Conservation (phyloP, 2,329 filamentous ascomycete species). For the Monosporascus cannonballus region DNA sequence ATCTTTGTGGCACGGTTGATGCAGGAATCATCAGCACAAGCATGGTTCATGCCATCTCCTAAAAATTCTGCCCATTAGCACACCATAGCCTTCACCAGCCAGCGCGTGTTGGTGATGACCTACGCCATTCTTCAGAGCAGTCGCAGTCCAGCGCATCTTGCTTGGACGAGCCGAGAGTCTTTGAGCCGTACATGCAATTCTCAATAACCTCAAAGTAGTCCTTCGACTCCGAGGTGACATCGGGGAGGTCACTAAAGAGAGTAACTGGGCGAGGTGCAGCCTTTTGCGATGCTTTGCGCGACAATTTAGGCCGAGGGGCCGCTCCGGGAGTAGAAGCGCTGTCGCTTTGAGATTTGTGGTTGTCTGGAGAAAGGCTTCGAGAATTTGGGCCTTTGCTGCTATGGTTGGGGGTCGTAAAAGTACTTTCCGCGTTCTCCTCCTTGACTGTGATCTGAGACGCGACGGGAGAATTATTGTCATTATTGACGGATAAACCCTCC, state of each 20-base stretch:
- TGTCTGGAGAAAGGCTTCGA: slow-evolving; percentile 38
- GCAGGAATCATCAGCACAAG: slow-evolving; percentile 93
- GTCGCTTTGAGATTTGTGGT: slow-evolving; percentile 40
- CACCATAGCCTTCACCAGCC: slow-evolving; percentile 9
- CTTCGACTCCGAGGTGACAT: slow-evolving; percentile 72
- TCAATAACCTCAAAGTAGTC: slow-evolving; percentile 73
- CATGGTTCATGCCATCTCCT: slow-evolving; percentile 65
- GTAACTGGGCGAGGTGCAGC: slow-evolving; percentile 53
- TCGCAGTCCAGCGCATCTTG: slow-evolving; percentile 91
- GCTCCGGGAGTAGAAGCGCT: slow-evolving; percentile 42
- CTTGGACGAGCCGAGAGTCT: slow-evolving; percentile 84
- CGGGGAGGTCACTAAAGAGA: slow-evolving; percentile 69
- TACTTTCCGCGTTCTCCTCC: slow-evolving; percentile 31
- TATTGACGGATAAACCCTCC: slow-evolving; percentile 40
- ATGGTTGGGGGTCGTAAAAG: slow-evolving; percentile 32
- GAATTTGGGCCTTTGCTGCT: slow-evolving; percentile 34
- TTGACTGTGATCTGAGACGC: slow-evolving; percentile 26
- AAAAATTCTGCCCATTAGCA: slow-evolving; percentile 14
- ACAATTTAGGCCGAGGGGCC: slow-evolving; percentile 60
- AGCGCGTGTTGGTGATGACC: slow-evolving; percentile 33
- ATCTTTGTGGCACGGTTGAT: slow-evolving; percentile 98
- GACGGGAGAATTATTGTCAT: slow-evolving; percentile 16
- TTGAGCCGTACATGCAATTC: slow-evolving; percentile 86
- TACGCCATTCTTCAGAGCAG: slow-evolving; percentile 92
- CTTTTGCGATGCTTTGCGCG: slow-evolving; percentile 70